Evolutionary conservation across 2,329 filamentous ascomycete species (phyloP).

Genomic region (Curvularia sp.): DNA sequence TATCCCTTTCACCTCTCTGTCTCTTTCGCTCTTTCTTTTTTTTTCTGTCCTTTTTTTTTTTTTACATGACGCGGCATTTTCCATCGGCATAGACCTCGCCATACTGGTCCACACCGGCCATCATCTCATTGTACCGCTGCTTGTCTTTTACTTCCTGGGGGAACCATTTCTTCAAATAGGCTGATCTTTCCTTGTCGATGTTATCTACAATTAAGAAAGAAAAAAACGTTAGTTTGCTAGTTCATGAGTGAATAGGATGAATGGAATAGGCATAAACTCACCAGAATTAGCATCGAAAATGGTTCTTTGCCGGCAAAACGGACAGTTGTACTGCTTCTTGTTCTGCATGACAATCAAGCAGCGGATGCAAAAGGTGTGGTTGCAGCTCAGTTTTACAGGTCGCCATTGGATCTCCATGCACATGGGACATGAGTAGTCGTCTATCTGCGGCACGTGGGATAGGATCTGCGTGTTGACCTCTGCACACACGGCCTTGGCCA

Average conservation of each 20-base stretch:
- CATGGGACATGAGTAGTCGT: slow-evolving; percentile 83
- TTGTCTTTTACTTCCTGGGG: slow-evolving; percentile 71
- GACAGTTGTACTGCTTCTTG: slow-evolving; percentile 71
- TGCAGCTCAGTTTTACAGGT: slow-evolving; percentile 77
- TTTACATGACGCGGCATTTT: slow-evolving; percentile 67
- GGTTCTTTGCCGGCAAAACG: slow-evolving; percentile 75
- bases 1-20: neutral
- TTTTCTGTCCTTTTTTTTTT: neutral
- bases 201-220: slow-evolving; percentile 60
- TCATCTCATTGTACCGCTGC: slow-evolving; percentile 73
- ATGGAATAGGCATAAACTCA: too few relatives aligned
- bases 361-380: slow-evolving; percentile 82
- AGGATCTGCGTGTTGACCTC: slow-evolving; percentile 77
- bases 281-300: slow-evolving; percentile 73
- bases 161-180: slow-evolving; percentile 78
- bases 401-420: slow-evolving; percentile 82
- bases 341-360: slow-evolving; percentile 83
- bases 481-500: slow-evolving; percentile 78
- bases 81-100: slow-evolving; percentile 67
- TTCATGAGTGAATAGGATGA: too few relatives aligned
- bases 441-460: slow-evolving; percentile 77
- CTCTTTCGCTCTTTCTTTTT: neutral
- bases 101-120: slow-evolving; percentile 75
- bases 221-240: neutral
- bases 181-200: slow-evolving; percentile 71